Conservation (phyloP, 129 eudicot genomes). For the Kitagawia praeruptora region DNA sequence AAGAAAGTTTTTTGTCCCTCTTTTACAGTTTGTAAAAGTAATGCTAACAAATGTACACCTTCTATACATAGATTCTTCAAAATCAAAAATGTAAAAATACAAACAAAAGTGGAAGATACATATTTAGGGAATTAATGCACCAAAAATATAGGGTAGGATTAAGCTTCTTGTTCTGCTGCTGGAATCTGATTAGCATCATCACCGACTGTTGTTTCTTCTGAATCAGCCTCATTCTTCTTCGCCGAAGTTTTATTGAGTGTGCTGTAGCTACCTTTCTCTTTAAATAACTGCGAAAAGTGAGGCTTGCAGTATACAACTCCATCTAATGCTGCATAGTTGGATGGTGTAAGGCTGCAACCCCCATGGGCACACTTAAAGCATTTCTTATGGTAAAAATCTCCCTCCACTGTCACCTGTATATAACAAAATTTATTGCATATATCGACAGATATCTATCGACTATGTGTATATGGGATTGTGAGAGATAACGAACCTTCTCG, state of each 20-base stretch:
- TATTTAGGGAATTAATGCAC: background rate
- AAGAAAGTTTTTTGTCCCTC: background rate
- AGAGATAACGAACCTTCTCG: constrained; percentile 54
- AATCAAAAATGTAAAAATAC: background rate
- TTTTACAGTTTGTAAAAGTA: constrained; percentile 2
- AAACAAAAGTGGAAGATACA: background rate
- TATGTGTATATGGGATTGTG: background rate
- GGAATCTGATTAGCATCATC: background rate
- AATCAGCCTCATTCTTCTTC: constrained; percentile 27
- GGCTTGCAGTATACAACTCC: constrained; percentile 71
- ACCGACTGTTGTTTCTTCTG: background rate
- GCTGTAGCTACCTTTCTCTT: constrained; percentile 60
- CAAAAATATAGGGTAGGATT: background rate
- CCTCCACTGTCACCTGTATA: constrained; percentile 69
- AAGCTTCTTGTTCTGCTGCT: constrained; percentile 2
- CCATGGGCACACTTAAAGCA: constrained; percentile 86
- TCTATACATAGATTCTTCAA: background rate
- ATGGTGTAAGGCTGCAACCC: constrained; percentile 60
- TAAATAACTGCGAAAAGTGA: constrained; percentile 70
- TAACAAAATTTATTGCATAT: background rate
- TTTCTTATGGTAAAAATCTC: constrained; percentile 60
- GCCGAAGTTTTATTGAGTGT: constrained; percentile 47
- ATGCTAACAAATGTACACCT: background rate
- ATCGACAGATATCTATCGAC: background rate
- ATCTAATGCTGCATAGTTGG: constrained; percentile 72